Evolutionary conservation across 257 asterid species (phyloP).

Genomic region (Solanum etuberosum): DNA sequence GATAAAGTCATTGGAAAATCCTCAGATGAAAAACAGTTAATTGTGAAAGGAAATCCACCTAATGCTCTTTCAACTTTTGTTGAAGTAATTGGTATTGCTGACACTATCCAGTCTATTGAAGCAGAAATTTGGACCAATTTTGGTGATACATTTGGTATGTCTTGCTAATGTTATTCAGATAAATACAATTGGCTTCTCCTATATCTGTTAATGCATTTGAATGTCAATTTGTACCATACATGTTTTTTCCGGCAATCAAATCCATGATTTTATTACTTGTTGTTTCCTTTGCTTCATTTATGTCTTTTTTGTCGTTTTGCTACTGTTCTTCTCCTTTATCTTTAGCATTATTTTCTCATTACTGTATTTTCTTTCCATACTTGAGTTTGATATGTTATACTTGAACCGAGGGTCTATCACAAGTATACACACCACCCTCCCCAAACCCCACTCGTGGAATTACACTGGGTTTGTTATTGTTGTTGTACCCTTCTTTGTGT

Average conservation of each 20-base stretch:
- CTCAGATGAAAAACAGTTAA: slow-evolving; percentile 61
- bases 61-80: slow-evolving; percentile 54
- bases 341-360: neutral
- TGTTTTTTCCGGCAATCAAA: neutral
- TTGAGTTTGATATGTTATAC: neutral
- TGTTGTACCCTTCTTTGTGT: neutral
- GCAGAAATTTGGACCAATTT: slow-evolving; percentile 84
- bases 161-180: neutral
- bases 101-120: slow-evolving; percentile 43
- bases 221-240: neutral
- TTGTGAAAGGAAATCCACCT: slow-evolving; percentile 59
- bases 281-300: neutral
- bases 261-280: neutral
- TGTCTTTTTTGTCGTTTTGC: neutral
- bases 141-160: slow-evolving; percentile 65
- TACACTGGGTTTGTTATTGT: neutral
- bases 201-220: neutral
- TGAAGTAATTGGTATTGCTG: slow-evolving; percentile 91
- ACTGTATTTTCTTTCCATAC: neutral
- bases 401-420: neutral
- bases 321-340: neutral
- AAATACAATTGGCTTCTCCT: neutral
- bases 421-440: neutral
- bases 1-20: slow-evolving; percentile 66
- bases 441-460: neutral